phyloP scores from a whole-genome alignment of 2,329 filamentous ascomycete genomes.

The Bertia moriformis region DNA sequence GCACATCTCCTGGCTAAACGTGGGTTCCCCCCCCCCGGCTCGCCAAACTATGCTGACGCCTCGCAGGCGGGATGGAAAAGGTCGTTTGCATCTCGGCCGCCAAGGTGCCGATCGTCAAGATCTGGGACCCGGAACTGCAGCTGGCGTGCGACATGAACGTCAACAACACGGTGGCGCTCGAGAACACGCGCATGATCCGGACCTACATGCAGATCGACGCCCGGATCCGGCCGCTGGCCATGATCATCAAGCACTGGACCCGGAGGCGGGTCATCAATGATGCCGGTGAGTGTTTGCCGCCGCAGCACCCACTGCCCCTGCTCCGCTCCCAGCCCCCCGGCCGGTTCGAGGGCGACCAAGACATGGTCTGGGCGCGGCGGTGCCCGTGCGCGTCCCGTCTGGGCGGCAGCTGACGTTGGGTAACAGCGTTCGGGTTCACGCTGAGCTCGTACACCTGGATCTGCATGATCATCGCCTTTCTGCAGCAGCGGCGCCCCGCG shows the following conservation, averaged over 20 bases:
- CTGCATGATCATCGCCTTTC: slow-evolving; percentile 90
- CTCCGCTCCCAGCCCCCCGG: slow-evolving; percentile 1
- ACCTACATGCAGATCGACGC: slow-evolving; percentile 91
- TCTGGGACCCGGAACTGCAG: slow-evolving; percentile 86
- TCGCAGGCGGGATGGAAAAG: slow-evolving; percentile 82
- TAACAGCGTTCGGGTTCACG: slow-evolving; percentile 72
- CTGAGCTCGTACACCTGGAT: slow-evolving; percentile 99
- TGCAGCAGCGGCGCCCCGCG: slow-evolving; percentile 73
- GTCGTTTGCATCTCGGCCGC: slow-evolving; percentile 89
- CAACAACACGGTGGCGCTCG: slow-evolving; percentile 86
- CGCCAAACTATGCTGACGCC: slow-evolving; percentile 10
- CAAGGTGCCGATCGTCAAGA: slow-evolving; percentile 96
- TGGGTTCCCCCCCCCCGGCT: slow-evolving; percentile 23
- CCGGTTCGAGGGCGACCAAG: no score
- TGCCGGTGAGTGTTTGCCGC: slow-evolving; percentile 56
- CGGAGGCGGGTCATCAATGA: slow-evolving; percentile 85
- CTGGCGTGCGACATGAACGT: slow-evolving; percentile 97
- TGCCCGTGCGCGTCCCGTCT: no score
- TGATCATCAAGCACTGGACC: slow-evolving; percentile 97
- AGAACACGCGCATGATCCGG: slow-evolving; percentile 95
- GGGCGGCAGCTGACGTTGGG: no score
- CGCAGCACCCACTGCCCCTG: neutral
- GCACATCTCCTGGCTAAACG: slow-evolving; percentile 72
- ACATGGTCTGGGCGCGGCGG: no score
- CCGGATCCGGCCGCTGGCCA: slow-evolving; percentile 81